A percentile compares a stretch with the other conserved stretches of the same genome.
These are phyloP conservation scores for Eutypella sp. DNA, from an alignment of 2,329 filamentous ascomycete species.

Conservation along the genomic window DNA sequence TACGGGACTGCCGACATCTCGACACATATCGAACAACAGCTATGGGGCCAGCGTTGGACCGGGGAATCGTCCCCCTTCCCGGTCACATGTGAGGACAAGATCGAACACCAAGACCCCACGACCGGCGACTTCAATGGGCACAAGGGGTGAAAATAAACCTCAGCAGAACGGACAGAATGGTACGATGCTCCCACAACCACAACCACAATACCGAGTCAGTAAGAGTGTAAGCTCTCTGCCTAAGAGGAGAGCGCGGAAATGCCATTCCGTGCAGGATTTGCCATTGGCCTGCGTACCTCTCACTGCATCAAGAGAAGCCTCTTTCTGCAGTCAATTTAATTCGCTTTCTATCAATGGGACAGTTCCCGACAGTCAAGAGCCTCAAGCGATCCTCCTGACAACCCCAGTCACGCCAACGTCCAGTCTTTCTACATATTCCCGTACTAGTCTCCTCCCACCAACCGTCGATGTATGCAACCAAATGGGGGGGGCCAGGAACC, in stretches of 20 bases:
- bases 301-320: constrained; percentile 36
- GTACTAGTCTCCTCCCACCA: constrained; percentile 13
- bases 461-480: constrained; percentile 22
- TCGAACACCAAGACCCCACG: constrained; percentile 24
- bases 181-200: constrained; percentile 27
- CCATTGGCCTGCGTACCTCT: constrained; percentile 12
- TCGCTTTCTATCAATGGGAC: constrained; percentile 35
- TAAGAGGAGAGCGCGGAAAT: constrained; percentile 19
- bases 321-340: constrained; percentile 33
- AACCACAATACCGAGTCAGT: constrained; percentile 8
- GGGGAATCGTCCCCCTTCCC: constrained; percentile 29
- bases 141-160: constrained; percentile 20
- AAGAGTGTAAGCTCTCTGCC: constrained; percentile 8
- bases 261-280: constrained; percentile 20
- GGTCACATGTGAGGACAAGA: constrained; percentile 20
- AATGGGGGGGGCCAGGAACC: constrained; percentile 5
- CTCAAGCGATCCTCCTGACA: constrained; percentile 43
- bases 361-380: constrained; percentile 20
- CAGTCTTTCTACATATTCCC: neutral
- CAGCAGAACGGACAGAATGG: constrained; percentile 30
- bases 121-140: constrained; percentile 25
- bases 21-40: constrained; percentile 28
- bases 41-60: constrained; percentile 32
- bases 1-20: constrained; percentile 5
- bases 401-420: constrained; percentile 17